These are phyloP conservation scores for Euphorbia pulcherrima DNA, from an alignment of 345 rosid species.

Conservation along the genomic window DNA sequence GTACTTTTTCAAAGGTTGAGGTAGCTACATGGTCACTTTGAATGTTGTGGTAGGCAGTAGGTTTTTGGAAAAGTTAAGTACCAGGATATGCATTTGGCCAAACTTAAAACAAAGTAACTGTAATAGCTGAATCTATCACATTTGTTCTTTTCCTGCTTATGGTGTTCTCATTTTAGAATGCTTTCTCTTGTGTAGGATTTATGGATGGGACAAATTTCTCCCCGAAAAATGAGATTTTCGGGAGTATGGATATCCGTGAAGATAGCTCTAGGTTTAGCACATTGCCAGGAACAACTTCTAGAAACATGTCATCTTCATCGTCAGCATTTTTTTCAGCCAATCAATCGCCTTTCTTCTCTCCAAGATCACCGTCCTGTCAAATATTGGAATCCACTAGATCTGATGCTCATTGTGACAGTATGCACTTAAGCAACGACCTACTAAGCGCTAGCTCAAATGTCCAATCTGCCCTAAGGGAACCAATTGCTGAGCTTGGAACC, in stretches of 20 bases:
- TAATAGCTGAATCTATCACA: not conserved
- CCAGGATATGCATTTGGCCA: no score
- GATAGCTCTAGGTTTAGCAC: conserved; percentile 63
- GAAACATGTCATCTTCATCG: conserved; percentile 82
- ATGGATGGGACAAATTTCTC: conserved; percentile 35
- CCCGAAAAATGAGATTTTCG: conserved; percentile 21
- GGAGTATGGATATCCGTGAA: conserved; percentile 58
- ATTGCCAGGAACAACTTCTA: conserved; percentile 45
- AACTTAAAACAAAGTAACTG: no score
- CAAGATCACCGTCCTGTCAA: conserved; percentile 60
- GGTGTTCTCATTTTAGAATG: conserved; percentile 36
- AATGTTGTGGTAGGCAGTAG: no score
- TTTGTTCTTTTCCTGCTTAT: not conserved
- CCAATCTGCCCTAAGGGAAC: conserved; percentile 26
- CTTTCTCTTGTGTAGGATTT: conserved; percentile 24
- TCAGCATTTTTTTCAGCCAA: conserved; percentile 88
- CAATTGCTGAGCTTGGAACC: conserved; percentile 31
- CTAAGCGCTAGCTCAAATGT: conserved; percentile 49
- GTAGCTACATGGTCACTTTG: no score
- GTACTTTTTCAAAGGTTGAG: no score
- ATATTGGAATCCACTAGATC: conserved; percentile 59
- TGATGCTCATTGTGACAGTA: conserved; percentile 56
- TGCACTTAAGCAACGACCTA: conserved; percentile 40
- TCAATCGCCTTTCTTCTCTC: conserved; percentile 91
- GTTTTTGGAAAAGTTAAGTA: no score